Evolutionary conservation across 352 stramenopile species (phyloP).

Genomic region (Pythium rishiriense): DNA sequence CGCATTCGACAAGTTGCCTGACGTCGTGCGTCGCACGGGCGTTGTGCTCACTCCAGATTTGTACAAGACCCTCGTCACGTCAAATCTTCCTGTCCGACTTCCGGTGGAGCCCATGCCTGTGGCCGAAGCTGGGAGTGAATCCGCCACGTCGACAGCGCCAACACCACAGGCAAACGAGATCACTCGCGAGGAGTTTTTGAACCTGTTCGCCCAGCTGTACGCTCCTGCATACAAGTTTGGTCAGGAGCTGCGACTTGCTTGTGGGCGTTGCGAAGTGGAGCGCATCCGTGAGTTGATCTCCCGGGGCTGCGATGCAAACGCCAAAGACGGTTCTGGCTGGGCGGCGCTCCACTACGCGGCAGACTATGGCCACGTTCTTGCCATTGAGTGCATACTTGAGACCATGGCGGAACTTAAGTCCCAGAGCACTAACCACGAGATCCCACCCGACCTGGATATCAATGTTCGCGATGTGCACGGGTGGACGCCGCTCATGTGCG

Average conservation of each 20-base stretch:
- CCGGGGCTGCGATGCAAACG: conserved; percentile 63
- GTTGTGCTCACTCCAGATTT: conserved; percentile 29
- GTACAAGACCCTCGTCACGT: conserved; percentile 42
- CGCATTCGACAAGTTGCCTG: conserved; percentile 31
- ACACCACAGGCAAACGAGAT: conserved; percentile 17
- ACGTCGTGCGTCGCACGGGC: conserved; percentile 34
- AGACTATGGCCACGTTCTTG: conserved; percentile 53
- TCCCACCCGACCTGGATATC: conserved; percentile 25
- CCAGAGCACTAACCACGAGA: conserved; percentile 9
- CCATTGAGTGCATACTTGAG: conserved; percentile 43
- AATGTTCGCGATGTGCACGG: conserved; percentile 50
- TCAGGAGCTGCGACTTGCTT: conserved; percentile 57
- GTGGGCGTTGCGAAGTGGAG: conserved; percentile 52
- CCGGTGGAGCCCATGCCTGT: background rate
- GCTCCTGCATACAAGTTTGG: conserved; percentile 74
- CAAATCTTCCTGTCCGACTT: conserved; percentile 23
- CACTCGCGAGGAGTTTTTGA: conserved; percentile 42
- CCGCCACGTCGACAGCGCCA: conserved; percentile 1
- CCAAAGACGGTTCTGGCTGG: conserved; percentile 65
- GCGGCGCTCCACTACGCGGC: conserved; percentile 63
- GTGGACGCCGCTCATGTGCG: conserved; percentile 61
- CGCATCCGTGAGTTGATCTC: conserved; percentile 44
- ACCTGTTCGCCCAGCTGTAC: conserved; percentile 60
- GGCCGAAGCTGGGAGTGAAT: background rate
- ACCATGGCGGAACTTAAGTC: conserved; percentile 14